Conservation (phyloP, 139 green algal genomes). For the Chlorokybus atmophyticus region DNA sequence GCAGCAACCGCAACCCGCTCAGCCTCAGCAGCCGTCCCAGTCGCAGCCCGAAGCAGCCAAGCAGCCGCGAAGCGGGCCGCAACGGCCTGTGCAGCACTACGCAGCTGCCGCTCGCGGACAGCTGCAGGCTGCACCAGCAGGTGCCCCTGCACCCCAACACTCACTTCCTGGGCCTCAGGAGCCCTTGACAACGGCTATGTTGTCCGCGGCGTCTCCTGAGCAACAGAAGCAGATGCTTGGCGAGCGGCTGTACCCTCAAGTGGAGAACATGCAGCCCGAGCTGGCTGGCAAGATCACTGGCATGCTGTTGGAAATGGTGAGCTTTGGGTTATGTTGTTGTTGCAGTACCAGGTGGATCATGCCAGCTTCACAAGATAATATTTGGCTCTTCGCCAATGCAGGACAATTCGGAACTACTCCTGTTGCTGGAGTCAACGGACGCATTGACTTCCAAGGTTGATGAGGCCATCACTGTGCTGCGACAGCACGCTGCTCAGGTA, state of each 20-base stretch:
- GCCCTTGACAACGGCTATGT: constrained; percentile 12
- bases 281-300: constrained; percentile 45
- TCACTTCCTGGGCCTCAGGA: neutral
- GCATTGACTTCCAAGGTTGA: constrained; percentile 33
- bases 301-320: constrained; percentile 58
- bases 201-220: constrained; percentile 9
- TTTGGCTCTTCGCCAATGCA: too few species aligned
- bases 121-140: constrained; percentile 1
- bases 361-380: too few species aligned
- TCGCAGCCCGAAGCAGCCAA: neutral
- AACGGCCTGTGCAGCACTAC: neutral
- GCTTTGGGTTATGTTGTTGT: too few species aligned
- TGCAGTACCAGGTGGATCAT: too few species aligned
- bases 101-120: too few species aligned
- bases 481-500: too few species aligned
- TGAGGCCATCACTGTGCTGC: constrained; percentile 32
- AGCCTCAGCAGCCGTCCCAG: neutral
- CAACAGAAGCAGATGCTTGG: constrained; percentile 36
- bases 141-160: neutral
- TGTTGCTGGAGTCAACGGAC: constrained; percentile 34
- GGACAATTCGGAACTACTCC: constrained; percentile 42
- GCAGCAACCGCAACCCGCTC: neutral
- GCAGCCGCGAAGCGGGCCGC: too few species aligned
- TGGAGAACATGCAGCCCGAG: constrained; percentile 21
- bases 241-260: constrained; percentile 41